Conservation (phyloP, 2,329 filamentous ascomycete species). For the Xylariaceae sp. region DNA sequence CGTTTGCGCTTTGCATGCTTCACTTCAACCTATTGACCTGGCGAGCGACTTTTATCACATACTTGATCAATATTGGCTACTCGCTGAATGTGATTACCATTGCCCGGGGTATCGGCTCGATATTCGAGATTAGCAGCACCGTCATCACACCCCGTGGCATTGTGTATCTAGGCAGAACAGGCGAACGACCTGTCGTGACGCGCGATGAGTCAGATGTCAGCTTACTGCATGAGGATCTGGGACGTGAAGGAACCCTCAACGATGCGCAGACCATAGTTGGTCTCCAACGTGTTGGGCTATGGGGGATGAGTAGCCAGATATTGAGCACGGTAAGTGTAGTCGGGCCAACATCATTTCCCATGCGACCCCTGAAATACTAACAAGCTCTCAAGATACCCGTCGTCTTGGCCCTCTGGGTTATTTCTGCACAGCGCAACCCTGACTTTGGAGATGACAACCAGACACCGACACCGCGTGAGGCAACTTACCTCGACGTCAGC, state of each 20-base stretch:
- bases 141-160: constrained; percentile 47
- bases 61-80: constrained; percentile 46
- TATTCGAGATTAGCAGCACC: constrained; percentile 50
- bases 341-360: not conserved
- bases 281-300: constrained; percentile 37
- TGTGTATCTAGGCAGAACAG: constrained; percentile 33
- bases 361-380: not conserved
- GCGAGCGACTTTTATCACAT: constrained; percentile 50
- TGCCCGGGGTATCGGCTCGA: constrained; percentile 42
- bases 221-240: constrained; percentile 3
- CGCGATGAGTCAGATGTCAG: constrained; percentile 23
- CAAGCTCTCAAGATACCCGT: constrained; percentile 33
- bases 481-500: constrained; percentile 17
- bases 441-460: constrained; percentile 8
- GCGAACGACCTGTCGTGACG: constrained; percentile 16
- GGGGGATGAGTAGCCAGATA: constrained; percentile 39
- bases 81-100: constrained; percentile 43
- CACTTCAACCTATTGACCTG: constrained; percentile 53
- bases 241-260: constrained; percentile 11
- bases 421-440: constrained; percentile 22
- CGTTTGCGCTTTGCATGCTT: constrained; percentile 45
- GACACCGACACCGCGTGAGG: constrained; percentile 8
- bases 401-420: constrained; percentile 32
- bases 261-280: constrained; percentile 29
- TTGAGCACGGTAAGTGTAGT: constrained; percentile 33